Conservation (phyloP, 345 rosid species). For the Murraya paniculata region DNA sequence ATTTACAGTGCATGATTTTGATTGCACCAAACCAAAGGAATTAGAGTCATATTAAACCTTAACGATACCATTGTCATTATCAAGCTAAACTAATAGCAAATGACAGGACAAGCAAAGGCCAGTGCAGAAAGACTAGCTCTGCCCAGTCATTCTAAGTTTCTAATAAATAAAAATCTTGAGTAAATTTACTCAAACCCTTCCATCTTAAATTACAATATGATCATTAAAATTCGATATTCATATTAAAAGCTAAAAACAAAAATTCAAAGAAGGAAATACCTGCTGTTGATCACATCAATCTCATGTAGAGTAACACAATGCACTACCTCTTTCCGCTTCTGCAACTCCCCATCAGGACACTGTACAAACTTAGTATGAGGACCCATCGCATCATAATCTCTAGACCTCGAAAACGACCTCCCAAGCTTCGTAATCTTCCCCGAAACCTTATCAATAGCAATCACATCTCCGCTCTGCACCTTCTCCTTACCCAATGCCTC, state of each 20-base stretch:
- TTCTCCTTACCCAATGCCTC: slow-evolving; percentile 86
- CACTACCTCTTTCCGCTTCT: slow-evolving; percentile 95
- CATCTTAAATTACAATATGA: not conserved
- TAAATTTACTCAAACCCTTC: not conserved
- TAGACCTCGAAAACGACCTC: slow-evolving; percentile 82
- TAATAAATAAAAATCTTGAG: not conserved
- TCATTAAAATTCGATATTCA: not conserved
- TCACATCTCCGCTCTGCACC: slow-evolving; percentile 93
- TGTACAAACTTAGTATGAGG: slow-evolving; percentile 93
- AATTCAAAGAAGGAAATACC: slow-evolving; percentile 32
- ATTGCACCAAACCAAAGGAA: not conserved
- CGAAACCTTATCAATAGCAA: slow-evolving; percentile 83
- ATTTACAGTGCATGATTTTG: not conserved
- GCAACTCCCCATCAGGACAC: slow-evolving; percentile 95
- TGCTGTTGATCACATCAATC: slow-evolving; percentile 98
- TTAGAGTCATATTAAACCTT: not conserved
- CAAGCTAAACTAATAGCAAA: not conserved
- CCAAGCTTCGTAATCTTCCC: slow-evolving; percentile 93
- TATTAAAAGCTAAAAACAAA: not conserved
- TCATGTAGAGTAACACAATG: slow-evolving; percentile 95
- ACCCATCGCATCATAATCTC: slow-evolving; percentile 98
- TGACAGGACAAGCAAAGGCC: not conserved
- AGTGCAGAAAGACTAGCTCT: not conserved
- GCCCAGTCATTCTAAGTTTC: not conserved
- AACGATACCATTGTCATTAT: not conserved